phyloP scores from a whole-genome alignment of 305 asterid genomes.

The Fraxinus greggii region DNA sequence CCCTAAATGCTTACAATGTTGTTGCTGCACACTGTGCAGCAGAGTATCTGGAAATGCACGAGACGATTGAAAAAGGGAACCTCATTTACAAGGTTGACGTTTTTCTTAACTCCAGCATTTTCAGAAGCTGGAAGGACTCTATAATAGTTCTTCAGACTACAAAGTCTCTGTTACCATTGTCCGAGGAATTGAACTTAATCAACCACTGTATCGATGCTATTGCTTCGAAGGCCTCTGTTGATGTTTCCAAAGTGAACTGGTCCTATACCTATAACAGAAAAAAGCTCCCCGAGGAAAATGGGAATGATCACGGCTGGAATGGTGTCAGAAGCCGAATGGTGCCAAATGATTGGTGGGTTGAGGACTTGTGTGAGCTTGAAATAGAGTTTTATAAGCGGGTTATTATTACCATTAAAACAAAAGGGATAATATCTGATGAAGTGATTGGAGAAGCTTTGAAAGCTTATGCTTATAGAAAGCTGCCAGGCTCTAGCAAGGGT shows the following conservation, averaged over 20 bases:
- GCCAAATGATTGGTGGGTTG: constrained; percentile 21
- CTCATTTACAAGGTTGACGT: constrained; percentile 13
- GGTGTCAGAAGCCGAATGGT: constrained; percentile 9
- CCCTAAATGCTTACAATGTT: constrained; percentile 9
- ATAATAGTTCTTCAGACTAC: constrained; percentile 6
- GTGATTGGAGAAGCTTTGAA: constrained; percentile 16
- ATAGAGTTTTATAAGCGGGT: constrained; percentile 9
- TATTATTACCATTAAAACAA: neutral
- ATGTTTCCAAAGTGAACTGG: constrained; percentile 7
- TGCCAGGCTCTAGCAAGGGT: neutral
- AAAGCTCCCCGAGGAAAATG: neutral
- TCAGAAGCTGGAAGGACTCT: constrained; percentile 14
- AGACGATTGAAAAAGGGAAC: constrained; percentile 6
- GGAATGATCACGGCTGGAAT: neutral
- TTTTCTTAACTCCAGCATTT: constrained; percentile 11
- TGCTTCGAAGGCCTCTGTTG: neutral
- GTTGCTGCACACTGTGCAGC: constrained; percentile 17
- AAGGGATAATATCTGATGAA: neutral
- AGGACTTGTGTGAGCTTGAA: constrained; percentile 15
- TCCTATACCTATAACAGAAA: constrained; percentile 9
- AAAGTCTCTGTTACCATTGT: constrained; percentile 9
- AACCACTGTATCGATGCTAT: neutral
- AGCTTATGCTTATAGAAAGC: constrained; percentile 8
- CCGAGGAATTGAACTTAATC: constrained; percentile 1
- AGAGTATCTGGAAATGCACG: constrained; percentile 15